These are phyloP conservation scores for Penicillium flavigenum DNA, from an alignment of 495 filamentous ascomycete genomes.

Conservation along the genomic window DNA sequence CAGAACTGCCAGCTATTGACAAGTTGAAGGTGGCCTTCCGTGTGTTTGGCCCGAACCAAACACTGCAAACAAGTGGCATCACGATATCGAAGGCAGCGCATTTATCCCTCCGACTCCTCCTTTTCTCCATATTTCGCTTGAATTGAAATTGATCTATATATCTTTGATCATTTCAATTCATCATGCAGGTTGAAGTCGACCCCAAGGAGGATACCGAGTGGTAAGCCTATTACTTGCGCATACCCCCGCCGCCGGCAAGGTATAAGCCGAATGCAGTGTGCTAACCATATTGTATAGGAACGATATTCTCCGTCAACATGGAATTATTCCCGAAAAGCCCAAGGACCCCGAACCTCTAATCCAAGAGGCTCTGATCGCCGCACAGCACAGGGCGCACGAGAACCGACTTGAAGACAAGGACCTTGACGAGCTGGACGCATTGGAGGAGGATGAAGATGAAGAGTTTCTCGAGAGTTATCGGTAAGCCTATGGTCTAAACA, in stretches of 20 bases:
- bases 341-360: conserved; percentile 91
- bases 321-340: conserved; percentile 92
- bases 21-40: conserved; percentile 53
- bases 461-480: conserved; percentile 83
- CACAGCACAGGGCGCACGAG: conserved; percentile 75
- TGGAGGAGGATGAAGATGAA: conserved; percentile 95
- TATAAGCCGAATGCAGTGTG: conserved; percentile 11
- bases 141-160: conserved; percentile 7
- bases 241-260: conserved; percentile 14
- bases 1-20: conserved; percentile 32
- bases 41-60: conserved; percentile 45
- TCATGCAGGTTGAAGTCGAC: conserved; percentile 86
- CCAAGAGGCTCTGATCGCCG: conserved; percentile 89
- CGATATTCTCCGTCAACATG: conserved; percentile 95
- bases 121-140: conserved; percentile 9
- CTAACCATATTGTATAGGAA: conserved; percentile 62
- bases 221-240: conserved; percentile 46
- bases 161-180: conserved; percentile 21
- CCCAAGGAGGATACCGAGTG: conserved; percentile 98
- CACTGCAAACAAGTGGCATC: conserved; percentile 49
- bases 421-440: conserved; percentile 84
- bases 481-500: conserved; percentile 27
- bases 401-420: conserved; percentile 92
- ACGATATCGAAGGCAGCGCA: conserved; percentile 18
- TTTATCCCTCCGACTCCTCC: conserved; percentile 10